Percentiles rank a stretch among this genome's conserved stretches.
phyloP scores from a whole-genome alignment of 345 rosid genomes.

The Gossypium stocksii region DNA sequence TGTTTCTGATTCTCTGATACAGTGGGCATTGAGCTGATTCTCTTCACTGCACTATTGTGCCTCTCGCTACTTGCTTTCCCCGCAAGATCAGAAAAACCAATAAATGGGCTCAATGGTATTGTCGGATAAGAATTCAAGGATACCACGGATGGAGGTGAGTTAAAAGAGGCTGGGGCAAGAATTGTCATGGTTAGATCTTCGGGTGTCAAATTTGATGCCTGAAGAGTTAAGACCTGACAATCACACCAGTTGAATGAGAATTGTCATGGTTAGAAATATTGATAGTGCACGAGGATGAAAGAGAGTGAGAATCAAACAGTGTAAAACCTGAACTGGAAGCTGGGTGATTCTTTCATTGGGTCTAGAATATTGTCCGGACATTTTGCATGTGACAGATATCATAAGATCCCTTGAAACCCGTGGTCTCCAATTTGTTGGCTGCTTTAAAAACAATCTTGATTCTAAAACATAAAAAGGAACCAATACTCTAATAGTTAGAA shows the following conservation, averaged over 20 bases:
- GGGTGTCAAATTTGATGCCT: slow-evolving; percentile 89
- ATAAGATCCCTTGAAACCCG: slow-evolving; percentile 71
- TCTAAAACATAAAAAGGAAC: slow-evolving; percentile 36
- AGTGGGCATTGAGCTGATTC: slow-evolving; percentile 27
- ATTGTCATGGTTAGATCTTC: slow-evolving; percentile 87
- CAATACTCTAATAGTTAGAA: slow-evolving; percentile 14
- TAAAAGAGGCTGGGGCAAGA: slow-evolving; percentile 89
- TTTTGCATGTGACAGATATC: slow-evolving; percentile 90
- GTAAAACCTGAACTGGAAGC: slow-evolving; percentile 85
- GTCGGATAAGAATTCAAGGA: slow-evolving; percentile 75
- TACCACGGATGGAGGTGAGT: slow-evolving; percentile 77
- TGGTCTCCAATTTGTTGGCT: slow-evolving; percentile 80
- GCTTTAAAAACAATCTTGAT: slow-evolving; percentile 89
- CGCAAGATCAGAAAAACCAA: slow-evolving; percentile 55
- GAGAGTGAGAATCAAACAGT: slow-evolving; percentile 10
- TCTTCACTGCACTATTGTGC: slow-evolving; percentile 14
- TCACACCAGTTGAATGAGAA: slow-evolving; percentile 27
- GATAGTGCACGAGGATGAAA: neutral
- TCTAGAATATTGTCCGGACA: slow-evolving; percentile 57
- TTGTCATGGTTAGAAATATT: neutral
- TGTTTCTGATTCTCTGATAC: slow-evolving; percentile 31
- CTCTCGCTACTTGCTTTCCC: slow-evolving; percentile 36
- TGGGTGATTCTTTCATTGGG: slow-evolving; percentile 58
- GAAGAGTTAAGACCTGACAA: slow-evolving; percentile 82
- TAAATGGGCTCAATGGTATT: slow-evolving; percentile 57